phyloP scores from a whole-genome alignment of 345 rosid genomes.

The Nasturtium officinale region DNA sequence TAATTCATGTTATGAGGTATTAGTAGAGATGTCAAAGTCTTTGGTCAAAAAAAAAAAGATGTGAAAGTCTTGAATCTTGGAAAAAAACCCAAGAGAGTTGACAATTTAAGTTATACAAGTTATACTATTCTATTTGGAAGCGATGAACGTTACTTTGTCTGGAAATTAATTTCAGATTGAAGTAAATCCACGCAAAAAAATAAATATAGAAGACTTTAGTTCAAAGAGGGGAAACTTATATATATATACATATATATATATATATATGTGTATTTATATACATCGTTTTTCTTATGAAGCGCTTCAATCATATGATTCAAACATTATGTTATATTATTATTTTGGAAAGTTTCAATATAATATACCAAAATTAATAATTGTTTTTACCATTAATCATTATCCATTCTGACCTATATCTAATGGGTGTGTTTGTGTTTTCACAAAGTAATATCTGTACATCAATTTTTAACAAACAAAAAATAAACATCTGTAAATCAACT shows the following conservation, averaged over 20 bases:
- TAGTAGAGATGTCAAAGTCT: conserved; percentile 31
- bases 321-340: not conserved
- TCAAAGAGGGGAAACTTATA: not conserved
- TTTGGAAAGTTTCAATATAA: not conserved
- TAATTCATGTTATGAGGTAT: not conserved
- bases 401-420: not conserved
- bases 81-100: conserved; percentile 11
- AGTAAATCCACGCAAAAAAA: not conserved
- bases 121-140: not conserved
- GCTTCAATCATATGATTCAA: not conserved
- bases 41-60: too few species aligned
- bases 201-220: conserved; percentile 3
- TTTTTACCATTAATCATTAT: conserved; percentile 1
- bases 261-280: too few species aligned
- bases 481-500: too few species aligned
- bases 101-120: conserved; percentile 1
- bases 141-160: conserved; percentile 27
- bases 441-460: not conserved
- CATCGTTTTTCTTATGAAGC: not conserved
- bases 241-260: too few species aligned
- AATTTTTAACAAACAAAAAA: too few species aligned
- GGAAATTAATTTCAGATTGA: conserved; percentile 5
- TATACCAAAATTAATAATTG: too few species aligned
- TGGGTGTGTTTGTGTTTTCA: not conserved
- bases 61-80: conserved; percentile 1